Evolutionary conservation across 805 yeast species (phyloP).

Genomic region (Hanseniaspora vineae): DNA sequence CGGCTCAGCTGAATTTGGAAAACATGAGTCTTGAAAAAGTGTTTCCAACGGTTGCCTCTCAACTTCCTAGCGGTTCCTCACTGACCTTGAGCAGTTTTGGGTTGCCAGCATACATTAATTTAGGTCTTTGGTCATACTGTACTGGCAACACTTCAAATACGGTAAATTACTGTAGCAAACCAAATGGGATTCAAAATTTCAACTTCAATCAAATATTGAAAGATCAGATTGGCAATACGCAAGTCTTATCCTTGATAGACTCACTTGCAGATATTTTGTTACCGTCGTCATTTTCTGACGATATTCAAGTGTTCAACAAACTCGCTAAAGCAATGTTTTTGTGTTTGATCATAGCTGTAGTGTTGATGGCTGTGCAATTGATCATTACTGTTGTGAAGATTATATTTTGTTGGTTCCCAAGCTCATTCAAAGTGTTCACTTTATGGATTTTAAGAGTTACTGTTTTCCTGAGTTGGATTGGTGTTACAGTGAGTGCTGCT

Average conservation of each 20-base stretch:
- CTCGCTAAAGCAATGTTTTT: slow-evolving; percentile 49
- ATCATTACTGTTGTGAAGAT: slow-evolving; percentile 22
- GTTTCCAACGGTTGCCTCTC: slow-evolving; percentile 8
- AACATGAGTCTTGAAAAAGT: slow-evolving; percentile 16
- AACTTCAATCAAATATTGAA: slow-evolving; percentile 13
- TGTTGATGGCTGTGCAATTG: slow-evolving; percentile 28
- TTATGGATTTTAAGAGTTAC: slow-evolving; percentile 33
- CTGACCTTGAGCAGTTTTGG: slow-evolving; percentile 19
- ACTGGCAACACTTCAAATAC: slow-evolving; percentile 23
- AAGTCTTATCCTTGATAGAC: slow-evolving; percentile 9
- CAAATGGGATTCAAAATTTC: slow-evolving; percentile 19
- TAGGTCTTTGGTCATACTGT: slow-evolving; percentile 60
- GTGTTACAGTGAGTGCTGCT: slow-evolving; percentile 30
- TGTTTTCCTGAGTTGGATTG: slow-evolving; percentile 25
- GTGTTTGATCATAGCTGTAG: slow-evolving; percentile 37
- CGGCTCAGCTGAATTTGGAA: slow-evolving; percentile 34
- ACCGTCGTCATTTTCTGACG: slow-evolving; percentile 40
- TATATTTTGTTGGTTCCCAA: slow-evolving; percentile 27
- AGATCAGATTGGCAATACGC: slow-evolving; percentile 20
- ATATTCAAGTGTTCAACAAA: slow-evolving; percentile 31
- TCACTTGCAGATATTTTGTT: slow-evolving; percentile 27
- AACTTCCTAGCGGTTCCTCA: slow-evolving; percentile 8
- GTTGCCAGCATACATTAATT: slow-evolving; percentile 31
- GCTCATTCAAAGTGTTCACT: slow-evolving; percentile 28
- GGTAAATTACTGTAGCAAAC: slow-evolving; percentile 17